Conservation (phyloP, 345 rosid genomes). For the Citrus mangshanensis region DNA sequence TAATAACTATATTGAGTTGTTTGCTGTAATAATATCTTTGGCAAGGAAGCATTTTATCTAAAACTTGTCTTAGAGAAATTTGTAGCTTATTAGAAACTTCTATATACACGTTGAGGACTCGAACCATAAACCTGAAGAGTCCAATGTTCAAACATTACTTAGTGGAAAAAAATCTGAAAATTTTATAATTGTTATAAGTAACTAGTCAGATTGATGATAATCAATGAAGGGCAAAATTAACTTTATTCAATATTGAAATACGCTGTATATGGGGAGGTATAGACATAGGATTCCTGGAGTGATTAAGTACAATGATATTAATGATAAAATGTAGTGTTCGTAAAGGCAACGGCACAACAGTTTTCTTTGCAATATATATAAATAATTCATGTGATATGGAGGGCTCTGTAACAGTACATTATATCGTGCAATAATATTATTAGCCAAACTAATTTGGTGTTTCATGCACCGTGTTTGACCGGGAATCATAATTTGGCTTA, state of each 20-base stretch:
- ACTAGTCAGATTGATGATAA: no score
- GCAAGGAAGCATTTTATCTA: neutral
- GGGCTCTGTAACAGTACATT: neutral
- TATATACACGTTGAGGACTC: no score
- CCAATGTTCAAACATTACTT: no score
- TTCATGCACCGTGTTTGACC: slow-evolving; percentile 55
- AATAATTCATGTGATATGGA: neutral
- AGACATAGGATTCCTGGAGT: slow-evolving; percentile 14
- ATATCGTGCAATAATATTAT: neutral
- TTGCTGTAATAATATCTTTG: no score
- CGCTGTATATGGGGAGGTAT: neutral
- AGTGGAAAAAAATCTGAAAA: neutral
- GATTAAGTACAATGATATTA: neutral
- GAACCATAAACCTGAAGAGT: no score
- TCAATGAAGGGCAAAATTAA: neutral
- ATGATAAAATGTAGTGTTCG: slow-evolving; percentile 37
- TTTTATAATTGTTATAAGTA: no score
- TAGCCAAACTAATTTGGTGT: neutral
- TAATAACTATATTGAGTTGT: no score
- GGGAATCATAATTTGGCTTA: slow-evolving; percentile 15
- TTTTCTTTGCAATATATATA: neutral
- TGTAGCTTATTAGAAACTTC: neutral
- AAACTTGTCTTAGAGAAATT: neutral
- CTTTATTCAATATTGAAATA: neutral
- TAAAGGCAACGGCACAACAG: slow-evolving; percentile 57